These are phyloP conservation scores for Stephanodiscus minutulus DNA, from an alignment of 108 stramenopile genomes.

Conservation along the genomic window DNA sequence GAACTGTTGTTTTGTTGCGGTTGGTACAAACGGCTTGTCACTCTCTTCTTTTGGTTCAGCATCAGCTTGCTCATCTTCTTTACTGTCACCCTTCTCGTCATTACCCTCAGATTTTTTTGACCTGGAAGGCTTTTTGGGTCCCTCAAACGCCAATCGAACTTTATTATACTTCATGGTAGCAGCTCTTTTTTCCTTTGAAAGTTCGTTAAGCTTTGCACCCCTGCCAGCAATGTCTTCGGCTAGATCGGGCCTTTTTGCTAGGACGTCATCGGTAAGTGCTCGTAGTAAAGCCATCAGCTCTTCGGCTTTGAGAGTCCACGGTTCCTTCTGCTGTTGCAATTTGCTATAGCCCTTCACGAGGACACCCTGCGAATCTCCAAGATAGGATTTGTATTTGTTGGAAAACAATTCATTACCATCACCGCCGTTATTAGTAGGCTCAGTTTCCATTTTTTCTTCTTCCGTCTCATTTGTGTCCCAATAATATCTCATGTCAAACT, in stretches of 20 bases:
- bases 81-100: constrained; percentile 27
- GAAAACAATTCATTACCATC: constrained; percentile 22
- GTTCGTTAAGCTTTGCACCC: constrained; percentile 63
- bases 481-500: constrained; percentile 65
- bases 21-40: constrained; percentile 49
- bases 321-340: constrained; percentile 55
- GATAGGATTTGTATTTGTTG: constrained; percentile 47
- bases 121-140: constrained; percentile 52
- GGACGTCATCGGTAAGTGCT: constrained; percentile 75
- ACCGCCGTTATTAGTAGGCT: constrained; percentile 17
- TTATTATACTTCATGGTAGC: constrained; percentile 70
- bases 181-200: constrained; percentile 64
- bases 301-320: constrained; percentile 79
- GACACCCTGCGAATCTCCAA: constrained; percentile 45
- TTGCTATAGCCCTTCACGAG: constrained; percentile 55
- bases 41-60: constrained; percentile 26
- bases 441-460: constrained; percentile 35
- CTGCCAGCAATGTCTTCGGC: constrained; percentile 58
- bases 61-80: constrained; percentile 31
- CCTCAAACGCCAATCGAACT: constrained; percentile 62
- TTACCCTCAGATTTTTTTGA: constrained; percentile 27
- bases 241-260: constrained; percentile 59
- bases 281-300: constrained; percentile 71
- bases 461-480: constrained; percentile 24
- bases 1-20: constrained; percentile 63